A percentile compares a stretch with the other conserved stretches of the same genome.
phyloP scores from a whole-genome alignment of 2,329 filamentous ascomycete species.

The Bipolaris oryzae region DNA sequence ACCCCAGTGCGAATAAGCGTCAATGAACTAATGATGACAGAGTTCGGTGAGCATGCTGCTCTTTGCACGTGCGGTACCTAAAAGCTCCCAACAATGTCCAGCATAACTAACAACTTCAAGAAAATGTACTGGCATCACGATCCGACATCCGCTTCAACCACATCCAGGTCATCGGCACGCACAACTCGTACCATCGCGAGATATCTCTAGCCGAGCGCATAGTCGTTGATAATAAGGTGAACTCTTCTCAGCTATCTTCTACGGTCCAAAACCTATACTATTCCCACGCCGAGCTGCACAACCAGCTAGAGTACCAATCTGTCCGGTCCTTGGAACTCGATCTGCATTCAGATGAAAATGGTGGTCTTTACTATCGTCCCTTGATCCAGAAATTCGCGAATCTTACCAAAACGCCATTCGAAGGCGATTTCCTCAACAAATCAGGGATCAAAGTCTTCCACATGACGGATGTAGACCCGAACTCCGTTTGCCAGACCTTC shows the following conservation, averaged over 20 bases:
- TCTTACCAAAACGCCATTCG: slow-evolving; percentile 48
- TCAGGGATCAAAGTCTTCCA: slow-evolving; percentile 59
- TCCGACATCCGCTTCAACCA: slow-evolving; percentile 57
- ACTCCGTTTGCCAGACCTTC: slow-evolving; percentile 56
- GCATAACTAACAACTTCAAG: slow-evolving; percentile 5
- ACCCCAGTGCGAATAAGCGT: neutral
- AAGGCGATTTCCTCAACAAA: slow-evolving; percentile 48
- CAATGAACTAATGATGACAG: slow-evolving; percentile 14
- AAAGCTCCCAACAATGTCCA: too few species aligned
- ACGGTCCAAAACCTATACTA: slow-evolving; percentile 54
- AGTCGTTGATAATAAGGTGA: slow-evolving; percentile 49
- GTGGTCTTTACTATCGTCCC: slow-evolving; percentile 56
- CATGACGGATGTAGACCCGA: slow-evolving; percentile 57
- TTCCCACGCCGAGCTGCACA: slow-evolving; percentile 53
- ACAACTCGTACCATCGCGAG: slow-evolving; percentile 60
- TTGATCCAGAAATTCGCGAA: slow-evolving; percentile 52
- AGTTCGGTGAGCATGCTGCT: slow-evolving; percentile 25
- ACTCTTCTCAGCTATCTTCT: neutral
- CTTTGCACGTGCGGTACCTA: slow-evolving; percentile 23
- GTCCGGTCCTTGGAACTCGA: slow-evolving; percentile 58
- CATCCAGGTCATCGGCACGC: slow-evolving; percentile 59
- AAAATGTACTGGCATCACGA: slow-evolving; percentile 19
- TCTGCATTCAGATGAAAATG: slow-evolving; percentile 56
- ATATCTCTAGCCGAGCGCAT: slow-evolving; percentile 51
- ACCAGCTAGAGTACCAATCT: slow-evolving; percentile 55